Evolutionary conservation across 805 yeast genomes (phyloP).

Genomic region (Peterozyma xylosa): DNA sequence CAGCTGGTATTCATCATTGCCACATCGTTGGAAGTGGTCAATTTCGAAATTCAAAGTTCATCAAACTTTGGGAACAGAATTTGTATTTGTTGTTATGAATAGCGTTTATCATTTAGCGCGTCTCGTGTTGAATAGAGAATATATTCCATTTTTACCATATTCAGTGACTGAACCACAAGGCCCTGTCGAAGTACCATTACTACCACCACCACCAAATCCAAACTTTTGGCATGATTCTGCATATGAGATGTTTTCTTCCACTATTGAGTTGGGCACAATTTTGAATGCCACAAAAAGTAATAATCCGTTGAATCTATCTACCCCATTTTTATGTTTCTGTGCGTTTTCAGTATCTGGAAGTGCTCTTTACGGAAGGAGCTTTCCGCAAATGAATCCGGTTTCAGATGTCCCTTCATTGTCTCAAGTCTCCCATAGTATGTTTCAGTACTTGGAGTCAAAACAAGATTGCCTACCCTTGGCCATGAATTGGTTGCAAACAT

Average conservation of each 20-base stretch:
- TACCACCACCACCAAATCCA: slow-evolving; percentile 6
- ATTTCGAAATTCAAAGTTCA: slow-evolving; percentile 2
- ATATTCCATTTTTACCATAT: slow-evolving; percentile 9
- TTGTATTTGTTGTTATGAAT: not conserved
- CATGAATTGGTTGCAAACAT: slow-evolving; percentile 3
- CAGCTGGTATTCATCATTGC: slow-evolving; percentile 1
- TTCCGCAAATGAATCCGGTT: too few relatives aligned
- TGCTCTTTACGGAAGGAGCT: too few relatives aligned
- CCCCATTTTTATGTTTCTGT: too few relatives aligned
- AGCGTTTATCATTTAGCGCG: slow-evolving; percentile 4
- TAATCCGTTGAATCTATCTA: slow-evolving; percentile 1
- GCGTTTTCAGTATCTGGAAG: too few relatives aligned
- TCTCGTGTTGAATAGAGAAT: slow-evolving; percentile 8
- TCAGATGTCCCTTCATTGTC: too few relatives aligned
- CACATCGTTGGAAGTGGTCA: slow-evolving; percentile 4
- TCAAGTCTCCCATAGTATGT: too few relatives aligned
- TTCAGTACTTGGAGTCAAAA: too few relatives aligned
- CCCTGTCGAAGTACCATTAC: slow-evolving; percentile 7
- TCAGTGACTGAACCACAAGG: slow-evolving; percentile 7
- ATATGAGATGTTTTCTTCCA: too few relatives aligned
- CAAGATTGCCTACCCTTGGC: not conserved
- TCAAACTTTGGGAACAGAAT: slow-evolving; percentile 1
- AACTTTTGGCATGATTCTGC: not conserved
- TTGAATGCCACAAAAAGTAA: too few relatives aligned
- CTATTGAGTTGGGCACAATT: too few relatives aligned